Conservation (phyloP, 345 rosid species). For the Isatis tinctoria region DNA sequence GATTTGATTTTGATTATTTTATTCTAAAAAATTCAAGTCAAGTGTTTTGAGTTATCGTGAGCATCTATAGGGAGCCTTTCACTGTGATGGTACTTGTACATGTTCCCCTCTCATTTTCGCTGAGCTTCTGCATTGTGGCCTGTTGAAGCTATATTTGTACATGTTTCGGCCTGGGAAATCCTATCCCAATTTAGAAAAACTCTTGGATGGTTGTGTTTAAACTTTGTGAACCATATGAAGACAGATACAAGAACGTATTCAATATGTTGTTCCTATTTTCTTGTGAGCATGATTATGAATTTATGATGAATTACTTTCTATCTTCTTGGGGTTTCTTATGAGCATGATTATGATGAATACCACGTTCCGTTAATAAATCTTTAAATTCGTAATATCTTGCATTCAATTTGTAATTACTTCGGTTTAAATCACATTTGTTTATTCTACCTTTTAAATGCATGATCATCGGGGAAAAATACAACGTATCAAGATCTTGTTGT, state of each 20-base stretch:
- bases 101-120: conserved; percentile 8
- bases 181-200: background rate
- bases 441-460: too few relatives aligned
- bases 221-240: background rate
- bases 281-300: background rate
- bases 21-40: too few relatives aligned
- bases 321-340: conserved; percentile 3
- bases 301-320: conserved; percentile 6
- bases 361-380: too few relatives aligned
- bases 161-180: background rate
- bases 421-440: too few relatives aligned
- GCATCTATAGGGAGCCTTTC: conserved; percentile 16
- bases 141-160: background rate
- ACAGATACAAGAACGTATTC: background rate
- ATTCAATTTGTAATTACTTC: too few relatives aligned
- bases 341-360: too few relatives aligned
- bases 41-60: too few relatives aligned
- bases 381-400: too few relatives aligned
- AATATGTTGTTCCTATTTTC: background rate
- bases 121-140: background rate
- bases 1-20: too few relatives aligned
- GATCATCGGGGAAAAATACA: too few relatives aligned
- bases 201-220: conserved; percentile 6
- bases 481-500: too few relatives aligned
- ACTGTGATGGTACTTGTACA: conserved; percentile 18